A percentile compares a stretch with the other conserved stretches of the same genome.
Evolutionary conservation across 371 early-diverging fungal genomes (phyloP).

Genomic region (Circinella umbellata): DNA sequence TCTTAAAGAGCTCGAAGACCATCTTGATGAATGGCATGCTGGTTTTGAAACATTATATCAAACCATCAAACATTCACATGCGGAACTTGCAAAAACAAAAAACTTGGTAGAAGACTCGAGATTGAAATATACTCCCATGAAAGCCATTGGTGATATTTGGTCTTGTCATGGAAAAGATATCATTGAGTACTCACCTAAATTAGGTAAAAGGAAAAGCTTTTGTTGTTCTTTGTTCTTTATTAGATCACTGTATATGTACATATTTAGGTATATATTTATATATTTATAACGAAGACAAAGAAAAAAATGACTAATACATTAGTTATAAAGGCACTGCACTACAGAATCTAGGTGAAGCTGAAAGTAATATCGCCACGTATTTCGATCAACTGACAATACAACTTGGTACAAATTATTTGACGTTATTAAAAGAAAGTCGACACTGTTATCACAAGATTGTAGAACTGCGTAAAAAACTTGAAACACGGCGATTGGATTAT

Average conservation of each 20-base stretch:
- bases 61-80: slow-evolving; percentile 26
- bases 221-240: neutral
- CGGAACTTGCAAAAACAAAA: slow-evolving; percentile 50
- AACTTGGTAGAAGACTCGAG: slow-evolving; percentile 60
- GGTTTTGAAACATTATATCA: slow-evolving; percentile 40
- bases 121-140: slow-evolving; percentile 58
- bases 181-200: slow-evolving; percentile 55
- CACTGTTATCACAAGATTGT: slow-evolving; percentile 67
- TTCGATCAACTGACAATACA: slow-evolving; percentile 59
- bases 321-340: slow-evolving; percentile 46
- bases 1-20: slow-evolving; percentile 40
- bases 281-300: no score
- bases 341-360: slow-evolving; percentile 63
- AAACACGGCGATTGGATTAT: slow-evolving; percentile 88
- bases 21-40: slow-evolving; percentile 31
- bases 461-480: slow-evolving; percentile 80
- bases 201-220: slow-evolving; percentile 44
- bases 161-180: slow-evolving; percentile 58
- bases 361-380: slow-evolving; percentile 59
- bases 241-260: neutral
- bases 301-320: no score
- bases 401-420: slow-evolving; percentile 50
- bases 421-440: slow-evolving; percentile 45
- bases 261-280: no score
- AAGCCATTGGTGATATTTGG: slow-evolving; percentile 67